A percentile compares a stretch with the other conserved stretches of the same genome.
Evolutionary conservation across 768 basidiomycete species (phyloP).

Genomic region (Leccinum incarnatum): DNA sequence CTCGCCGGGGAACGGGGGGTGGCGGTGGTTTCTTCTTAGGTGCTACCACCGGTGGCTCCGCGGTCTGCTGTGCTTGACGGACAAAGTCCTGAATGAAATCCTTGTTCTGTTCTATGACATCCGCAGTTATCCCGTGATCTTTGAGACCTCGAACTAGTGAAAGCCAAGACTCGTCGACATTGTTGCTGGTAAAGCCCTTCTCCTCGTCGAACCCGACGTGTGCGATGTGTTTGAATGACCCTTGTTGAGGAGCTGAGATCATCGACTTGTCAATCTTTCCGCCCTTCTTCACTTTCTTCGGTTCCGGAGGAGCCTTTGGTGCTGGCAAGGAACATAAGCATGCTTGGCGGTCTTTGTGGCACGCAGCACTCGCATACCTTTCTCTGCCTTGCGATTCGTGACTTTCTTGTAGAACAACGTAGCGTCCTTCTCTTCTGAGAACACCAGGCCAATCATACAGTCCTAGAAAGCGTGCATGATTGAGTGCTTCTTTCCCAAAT

Average conservation of each 20-base stretch:
- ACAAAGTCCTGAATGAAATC: constrained; percentile 89
- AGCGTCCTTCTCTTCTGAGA: constrained; percentile 84
- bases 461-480: constrained; percentile 44
- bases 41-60: constrained; percentile 35
- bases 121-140: constrained; percentile 42
- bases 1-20: constrained; percentile 34
- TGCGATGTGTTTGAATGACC: too few species aligned
- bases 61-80: constrained; percentile 40
- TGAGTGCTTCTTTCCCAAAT: neutral
- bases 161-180: constrained; percentile 90
- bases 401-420: constrained; percentile 86
- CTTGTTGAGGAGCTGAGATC: too few species aligned
- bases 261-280: constrained; percentile 85
- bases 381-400: constrained; percentile 56
- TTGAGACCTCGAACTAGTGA: constrained; percentile 63
- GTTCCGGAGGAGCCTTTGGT: constrained; percentile 49
- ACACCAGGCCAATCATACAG: constrained; percentile 90
- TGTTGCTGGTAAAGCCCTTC: constrained; percentile 79
- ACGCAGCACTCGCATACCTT: constrained; percentile 38
- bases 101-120: constrained; percentile 73
- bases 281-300: constrained; percentile 57
- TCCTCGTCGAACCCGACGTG: constrained; percentile 86
- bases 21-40: constrained; percentile 46
- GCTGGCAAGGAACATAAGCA: constrained; percentile 17
- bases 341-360: neutral